Evolutionary conservation across 192 early-diverging fungal species (phyloP), one percentile per base, ranked within the genome.

Genomic region (Phycomyces blakesleeanus): DNA sequence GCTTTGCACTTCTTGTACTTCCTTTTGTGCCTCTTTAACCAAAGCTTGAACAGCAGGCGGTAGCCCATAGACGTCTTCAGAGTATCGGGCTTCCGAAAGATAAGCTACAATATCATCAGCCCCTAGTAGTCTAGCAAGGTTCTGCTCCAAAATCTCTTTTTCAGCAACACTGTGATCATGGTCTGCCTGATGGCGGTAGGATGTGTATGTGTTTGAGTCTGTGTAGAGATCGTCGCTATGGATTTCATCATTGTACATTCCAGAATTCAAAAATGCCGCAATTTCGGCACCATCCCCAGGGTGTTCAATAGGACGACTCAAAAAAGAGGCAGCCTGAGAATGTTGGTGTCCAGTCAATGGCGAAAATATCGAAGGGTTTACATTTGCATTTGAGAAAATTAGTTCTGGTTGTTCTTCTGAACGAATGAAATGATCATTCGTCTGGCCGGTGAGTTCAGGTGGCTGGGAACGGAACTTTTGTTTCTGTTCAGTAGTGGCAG

Each of bases 11-110:
- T 58, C 37, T 6, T 53, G 47, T 2, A 73, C 11, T 44, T 76
- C 75, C 18, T 73, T 56, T n/a, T 55, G 61, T 10, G 75, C 75
- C 29, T 73, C 67, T 11, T 60, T 59, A 21, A 77, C 63, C 29
- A 77, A 14, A 18, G 41, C 22, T 34, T 69, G 64, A 15, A 73
- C 39, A 54, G 59, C 49, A 21, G 34, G 12, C 0, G 77, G 74
- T 12, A 76, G 27, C 3, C 59, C 71, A 51, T 79, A 73, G 0
- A 79, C 53, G 55, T 79, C 77, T 26, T 79, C 67, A 6, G 59
- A 63, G 61, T 79, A 79, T 2, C 41, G 54, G 14, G 57, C 60
- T n/a, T 73, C 41, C 34, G 18, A 11, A n/a, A 79, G 40, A 57
- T 78, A 78, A 16, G 24, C 50, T 18, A 66, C 55, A 26, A 78